Conservation (phyloP, 129 eudicot species). For the Flaveria ramosissima region DNA sequence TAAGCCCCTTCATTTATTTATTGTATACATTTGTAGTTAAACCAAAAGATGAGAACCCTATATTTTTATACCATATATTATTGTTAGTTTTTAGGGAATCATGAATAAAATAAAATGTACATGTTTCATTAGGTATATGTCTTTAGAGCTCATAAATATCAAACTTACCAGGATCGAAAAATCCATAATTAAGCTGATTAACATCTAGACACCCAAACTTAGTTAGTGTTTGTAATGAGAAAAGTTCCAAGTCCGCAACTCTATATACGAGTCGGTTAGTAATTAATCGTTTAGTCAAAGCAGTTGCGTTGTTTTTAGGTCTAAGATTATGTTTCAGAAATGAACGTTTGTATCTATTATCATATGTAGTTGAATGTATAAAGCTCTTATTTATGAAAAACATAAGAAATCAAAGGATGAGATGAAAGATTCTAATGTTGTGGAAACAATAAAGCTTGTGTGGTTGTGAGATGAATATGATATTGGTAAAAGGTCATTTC, state of each 20-base stretch:
- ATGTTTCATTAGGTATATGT: too few species aligned
- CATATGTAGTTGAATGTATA: neutral
- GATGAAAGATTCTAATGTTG: neutral
- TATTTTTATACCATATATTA: too few species aligned
- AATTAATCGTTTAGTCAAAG: neutral
- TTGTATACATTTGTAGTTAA: too few species aligned
- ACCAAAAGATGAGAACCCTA: too few species aligned
- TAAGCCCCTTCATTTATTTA: too few species aligned
- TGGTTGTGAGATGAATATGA: conserved; percentile 2
- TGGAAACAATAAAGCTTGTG: neutral
- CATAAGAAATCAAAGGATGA: neutral
- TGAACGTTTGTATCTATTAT: neutral
- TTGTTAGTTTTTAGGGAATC: too few species aligned
- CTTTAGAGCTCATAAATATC: too few species aligned
- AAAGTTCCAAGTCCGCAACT: neutral
- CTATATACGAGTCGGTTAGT: neutral
- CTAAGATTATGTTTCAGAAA: neutral
- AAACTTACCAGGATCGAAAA: too few species aligned
- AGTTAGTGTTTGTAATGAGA: too few species aligned
- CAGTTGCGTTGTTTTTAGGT: neutral
- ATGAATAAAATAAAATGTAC: too few species aligned
- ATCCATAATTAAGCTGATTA: too few species aligned
- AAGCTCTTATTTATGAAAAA: neutral
- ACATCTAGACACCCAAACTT: too few species aligned
- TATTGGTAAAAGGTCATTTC: neutral